A percentile compares a stretch with the other conserved stretches of the same genome.
Conservation (phyloP, 805 yeast species). For the Vanderwaltozyma verrucispora region DNA sequence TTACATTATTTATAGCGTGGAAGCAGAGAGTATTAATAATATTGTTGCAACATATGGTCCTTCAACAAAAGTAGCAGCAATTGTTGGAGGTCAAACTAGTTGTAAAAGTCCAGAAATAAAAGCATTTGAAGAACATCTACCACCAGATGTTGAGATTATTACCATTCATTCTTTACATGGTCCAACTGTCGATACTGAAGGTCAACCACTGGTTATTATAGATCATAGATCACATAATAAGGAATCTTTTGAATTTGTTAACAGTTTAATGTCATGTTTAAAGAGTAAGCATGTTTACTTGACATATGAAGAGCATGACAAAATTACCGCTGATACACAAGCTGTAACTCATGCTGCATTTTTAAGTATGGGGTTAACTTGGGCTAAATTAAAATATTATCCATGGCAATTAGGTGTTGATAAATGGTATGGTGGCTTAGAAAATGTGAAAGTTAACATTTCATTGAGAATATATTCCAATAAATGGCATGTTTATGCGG, state of each 20-base stretch:
- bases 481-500: conserved; percentile 98
- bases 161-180: conserved; percentile 92
- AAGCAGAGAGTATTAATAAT: conserved; percentile 70
- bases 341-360: conserved; percentile 98
- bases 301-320: conserved; percentile 83
- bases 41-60: conserved; percentile 77
- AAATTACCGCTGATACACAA: conserved; percentile 95
- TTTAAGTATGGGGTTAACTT: conserved; percentile 92
- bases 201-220: conserved; percentile 87
- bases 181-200: conserved; percentile 77
- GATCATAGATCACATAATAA: conserved; percentile 52
- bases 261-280: conserved; percentile 55
- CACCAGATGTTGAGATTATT: conserved; percentile 71
- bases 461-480: conserved; percentile 84
- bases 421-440: conserved; percentile 88
- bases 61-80: conserved; percentile 74
- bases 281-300: conserved; percentile 68
- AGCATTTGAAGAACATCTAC: conserved; percentile 71
- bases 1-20: conserved; percentile 82
- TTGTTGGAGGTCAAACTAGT: conserved; percentile 97
- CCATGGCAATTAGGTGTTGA: conserved; percentile 58
- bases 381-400: conserved; percentile 73
- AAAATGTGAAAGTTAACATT: conserved; percentile 90
- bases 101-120: conserved; percentile 85
- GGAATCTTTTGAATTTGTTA: conserved; percentile 50